Conservation (phyloP, 1,284 basidiomycete genomes). For the Ustilago sp. region DNA sequence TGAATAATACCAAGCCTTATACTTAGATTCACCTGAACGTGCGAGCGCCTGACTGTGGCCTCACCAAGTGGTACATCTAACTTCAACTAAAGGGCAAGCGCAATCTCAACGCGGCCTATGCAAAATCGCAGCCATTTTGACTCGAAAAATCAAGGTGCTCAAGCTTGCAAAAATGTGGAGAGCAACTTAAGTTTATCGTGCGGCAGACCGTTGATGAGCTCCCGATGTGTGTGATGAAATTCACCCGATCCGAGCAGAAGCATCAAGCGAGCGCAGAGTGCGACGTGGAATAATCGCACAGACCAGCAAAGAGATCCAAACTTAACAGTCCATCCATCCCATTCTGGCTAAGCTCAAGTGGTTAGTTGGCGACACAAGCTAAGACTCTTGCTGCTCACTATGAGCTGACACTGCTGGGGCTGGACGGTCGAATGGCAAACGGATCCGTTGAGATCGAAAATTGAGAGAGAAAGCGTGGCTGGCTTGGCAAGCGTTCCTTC, state of each 20-base stretch:
- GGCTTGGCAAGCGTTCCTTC: not conserved
- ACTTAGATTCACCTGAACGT: too few species aligned
- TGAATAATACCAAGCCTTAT: too few species aligned
- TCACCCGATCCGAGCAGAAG: conserved; percentile 6
- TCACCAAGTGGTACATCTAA: too few species aligned
- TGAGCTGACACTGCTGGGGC: not conserved
- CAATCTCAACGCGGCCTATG: not conserved
- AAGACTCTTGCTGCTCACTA: not conserved
- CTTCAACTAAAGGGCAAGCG: not conserved
- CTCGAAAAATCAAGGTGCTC: too few species aligned
- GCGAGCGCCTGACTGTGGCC: too few species aligned
- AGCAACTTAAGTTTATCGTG: not conserved
- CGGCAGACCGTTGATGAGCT: not conserved
- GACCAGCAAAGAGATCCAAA: conserved; percentile 2
- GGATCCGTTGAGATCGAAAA: not conserved
- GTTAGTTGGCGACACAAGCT: too few species aligned
- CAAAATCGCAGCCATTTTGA: not conserved
- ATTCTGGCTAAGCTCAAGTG: not conserved
- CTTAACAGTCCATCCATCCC: not conserved
- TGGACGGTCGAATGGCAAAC: not conserved
- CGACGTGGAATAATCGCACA: conserved; percentile 22
- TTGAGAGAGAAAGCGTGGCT: conserved; percentile 2
- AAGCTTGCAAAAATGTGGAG: not conserved
- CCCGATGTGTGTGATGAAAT: not conserved
- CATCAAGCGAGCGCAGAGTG: not conserved